Percentiles rank a stretch among this genome's conserved stretches.
These are phyloP conservation scores for Dissophora ornata DNA, from an alignment of 192 early-diverging fungal genomes.

Conservation along the genomic window DNA sequence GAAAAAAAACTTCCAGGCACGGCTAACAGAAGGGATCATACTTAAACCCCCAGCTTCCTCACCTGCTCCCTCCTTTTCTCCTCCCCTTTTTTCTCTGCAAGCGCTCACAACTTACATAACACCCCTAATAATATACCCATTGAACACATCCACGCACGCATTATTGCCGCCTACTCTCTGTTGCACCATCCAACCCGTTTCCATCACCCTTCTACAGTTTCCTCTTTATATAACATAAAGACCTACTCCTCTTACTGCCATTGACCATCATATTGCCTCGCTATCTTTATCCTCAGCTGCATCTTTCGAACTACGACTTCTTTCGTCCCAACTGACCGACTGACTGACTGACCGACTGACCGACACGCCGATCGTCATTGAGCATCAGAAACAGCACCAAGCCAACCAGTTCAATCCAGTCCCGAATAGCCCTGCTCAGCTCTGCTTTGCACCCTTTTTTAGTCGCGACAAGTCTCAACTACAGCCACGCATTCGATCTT, in stretches of 20 bases:
- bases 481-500: no score
- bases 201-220: background rate
- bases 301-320: no score
- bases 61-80: background rate
- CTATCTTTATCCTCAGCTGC: no score
- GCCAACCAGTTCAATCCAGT: background rate
- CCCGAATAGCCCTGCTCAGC: no score
- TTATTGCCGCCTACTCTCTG: no score
- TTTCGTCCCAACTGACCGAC: background rate
- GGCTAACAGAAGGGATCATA: constrained; percentile 1
- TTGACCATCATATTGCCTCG: no score
- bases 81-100: background rate
- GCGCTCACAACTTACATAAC: background rate
- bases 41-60: constrained; percentile 10
- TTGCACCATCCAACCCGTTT: background rate
- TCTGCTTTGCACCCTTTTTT: no score
- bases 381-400: constrained; percentile 5
- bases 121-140: background rate
- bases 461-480: no score
- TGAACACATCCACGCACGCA: no score
- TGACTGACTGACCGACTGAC: no score
- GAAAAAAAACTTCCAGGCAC: background rate
- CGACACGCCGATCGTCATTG: constrained; percentile 5
- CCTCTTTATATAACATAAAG: background rate
- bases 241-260: no score